Percentiles rank a stretch among this genome's conserved stretches.
Evolutionary conservation across 75 land plant species (phyloP).

Genomic region (Picea sitchensis): DNA sequence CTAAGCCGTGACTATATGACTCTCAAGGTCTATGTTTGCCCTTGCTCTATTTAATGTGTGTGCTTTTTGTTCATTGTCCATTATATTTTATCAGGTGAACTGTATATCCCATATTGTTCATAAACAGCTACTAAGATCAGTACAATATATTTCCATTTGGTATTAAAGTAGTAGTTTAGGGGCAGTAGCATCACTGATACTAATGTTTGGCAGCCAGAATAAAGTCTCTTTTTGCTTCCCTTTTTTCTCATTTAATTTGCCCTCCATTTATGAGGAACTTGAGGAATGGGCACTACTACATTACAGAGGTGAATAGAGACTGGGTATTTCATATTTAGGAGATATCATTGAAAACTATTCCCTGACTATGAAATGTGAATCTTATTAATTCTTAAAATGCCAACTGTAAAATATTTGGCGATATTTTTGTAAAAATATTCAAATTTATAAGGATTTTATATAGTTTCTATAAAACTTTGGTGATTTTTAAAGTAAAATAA

Average conservation of each 20-base stretch:
- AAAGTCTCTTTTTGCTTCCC: too few species aligned
- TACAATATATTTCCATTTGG: not conserved
- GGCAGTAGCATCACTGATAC: too few species aligned
- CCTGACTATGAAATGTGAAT: not conserved
- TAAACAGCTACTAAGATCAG: not conserved
- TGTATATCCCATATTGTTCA: not conserved
- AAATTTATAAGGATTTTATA: too few species aligned
- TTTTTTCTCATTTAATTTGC: too few species aligned
- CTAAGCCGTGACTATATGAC: constrained; percentile 90
- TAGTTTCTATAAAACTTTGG: too few species aligned
- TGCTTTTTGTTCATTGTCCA: not conserved
- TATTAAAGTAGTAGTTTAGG: not conserved
- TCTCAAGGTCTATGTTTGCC: constrained; percentile 50
- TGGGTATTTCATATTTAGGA: not conserved
- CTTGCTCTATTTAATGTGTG: constrained; percentile 3
- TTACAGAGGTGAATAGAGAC: not conserved
- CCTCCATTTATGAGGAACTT: too few species aligned
- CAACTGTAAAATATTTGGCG: too few species aligned
- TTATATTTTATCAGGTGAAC: not conserved
- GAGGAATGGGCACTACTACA: not conserved
- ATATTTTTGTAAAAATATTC: too few species aligned
- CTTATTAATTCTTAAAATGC: too few species aligned
- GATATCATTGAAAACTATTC: not conserved
- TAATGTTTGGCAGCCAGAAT: too few species aligned
- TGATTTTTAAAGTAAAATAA: too few species aligned